Percentiles rank a stretch among this genome's conserved stretches.
Evolutionary conservation across 805 yeast species (phyloP).

Genomic region (Yamadazyma insecticola): DNA sequence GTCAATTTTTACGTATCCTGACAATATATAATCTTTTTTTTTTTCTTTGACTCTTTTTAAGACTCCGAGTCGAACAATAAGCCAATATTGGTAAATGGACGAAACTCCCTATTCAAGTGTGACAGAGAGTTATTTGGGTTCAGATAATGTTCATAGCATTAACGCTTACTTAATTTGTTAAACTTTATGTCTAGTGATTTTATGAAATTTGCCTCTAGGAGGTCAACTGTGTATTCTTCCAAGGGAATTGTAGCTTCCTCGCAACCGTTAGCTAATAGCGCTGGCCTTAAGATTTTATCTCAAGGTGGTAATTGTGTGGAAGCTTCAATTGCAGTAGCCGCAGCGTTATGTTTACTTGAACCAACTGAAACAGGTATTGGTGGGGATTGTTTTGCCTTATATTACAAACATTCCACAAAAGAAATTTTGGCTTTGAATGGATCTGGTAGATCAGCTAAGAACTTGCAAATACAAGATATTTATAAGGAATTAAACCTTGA

Average conservation of each 20-base stretch:
- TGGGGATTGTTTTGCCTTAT: conserved; percentile 65
- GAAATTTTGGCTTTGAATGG: conserved; percentile 69
- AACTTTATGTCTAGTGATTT: conserved; percentile 17
- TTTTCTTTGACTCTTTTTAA: too few species aligned
- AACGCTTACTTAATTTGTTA: not conserved
- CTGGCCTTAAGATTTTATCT: conserved; percentile 61
- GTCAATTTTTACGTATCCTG: too few species aligned
- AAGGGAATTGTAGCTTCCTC: conserved; percentile 72
- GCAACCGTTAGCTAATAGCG: conserved; percentile 74
- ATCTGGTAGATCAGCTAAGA: conserved; percentile 63
- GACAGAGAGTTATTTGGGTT: too few species aligned
- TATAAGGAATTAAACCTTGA: conserved; percentile 33
- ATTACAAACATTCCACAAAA: conserved; percentile 45
- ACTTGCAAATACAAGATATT: conserved; percentile 45
- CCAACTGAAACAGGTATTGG: conserved; percentile 64
- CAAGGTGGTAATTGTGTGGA: conserved; percentile 73
- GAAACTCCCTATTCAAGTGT: too few species aligned
- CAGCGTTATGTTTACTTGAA: conserved; percentile 51
- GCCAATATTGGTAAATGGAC: too few species aligned
- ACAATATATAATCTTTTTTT: too few species aligned
- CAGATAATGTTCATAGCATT: too few species aligned
- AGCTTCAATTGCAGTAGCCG: conserved; percentile 58
- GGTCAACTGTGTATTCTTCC: conserved; percentile 71
- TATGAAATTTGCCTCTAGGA: conserved; percentile 46
- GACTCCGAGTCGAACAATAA: too few species aligned